These are phyloP conservation scores for Afroboletus lepidellus DNA, from an alignment of 1,284 basidiomycete species.

Conservation along the genomic window DNA sequence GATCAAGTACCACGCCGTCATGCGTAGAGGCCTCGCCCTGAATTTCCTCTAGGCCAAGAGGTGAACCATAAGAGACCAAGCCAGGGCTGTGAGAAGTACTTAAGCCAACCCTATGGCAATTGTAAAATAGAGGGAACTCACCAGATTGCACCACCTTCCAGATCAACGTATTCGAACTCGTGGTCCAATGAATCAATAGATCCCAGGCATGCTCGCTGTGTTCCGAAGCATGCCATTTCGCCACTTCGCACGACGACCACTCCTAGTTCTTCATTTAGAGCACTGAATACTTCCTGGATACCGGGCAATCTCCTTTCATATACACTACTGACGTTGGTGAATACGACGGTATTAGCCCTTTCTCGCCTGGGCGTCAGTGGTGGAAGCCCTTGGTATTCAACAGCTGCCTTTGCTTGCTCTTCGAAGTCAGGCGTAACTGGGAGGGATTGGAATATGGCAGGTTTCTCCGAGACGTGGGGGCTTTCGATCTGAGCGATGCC, in stretches of 20 bases:
- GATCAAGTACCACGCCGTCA: conserved; percentile 62
- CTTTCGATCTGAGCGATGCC: conserved; percentile 59
- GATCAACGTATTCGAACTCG: conserved; percentile 22
- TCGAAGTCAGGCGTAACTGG: conserved; percentile 63
- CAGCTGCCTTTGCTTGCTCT: conserved; percentile 48
- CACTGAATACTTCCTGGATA: conserved; percentile 25
- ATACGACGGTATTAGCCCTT: conserved; percentile 45
- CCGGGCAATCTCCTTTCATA: conserved; percentile 37
- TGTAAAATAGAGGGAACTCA: conserved; percentile 35
- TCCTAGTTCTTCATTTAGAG: conserved; percentile 22
- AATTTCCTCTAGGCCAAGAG: conserved; percentile 61
- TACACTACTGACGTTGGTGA: conserved; percentile 56
- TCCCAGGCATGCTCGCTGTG: conserved; percentile 15
- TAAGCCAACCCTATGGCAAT: neutral
- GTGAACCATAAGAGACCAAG: conserved; percentile 59
- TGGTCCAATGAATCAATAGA: conserved; percentile 7
- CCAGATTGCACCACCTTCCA: conserved; percentile 42
- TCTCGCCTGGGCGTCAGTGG: conserved; percentile 47
- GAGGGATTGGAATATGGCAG: conserved; percentile 42
- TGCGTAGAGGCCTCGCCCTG: conserved; percentile 61
- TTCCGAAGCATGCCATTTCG: conserved; percentile 41
- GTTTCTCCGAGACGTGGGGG: conserved; percentile 47
- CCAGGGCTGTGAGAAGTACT: conserved; percentile 44
- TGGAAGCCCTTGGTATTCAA: conserved; percentile 67
- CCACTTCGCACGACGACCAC: conserved; percentile 45